Evolutionary conservation across 2,329 filamentous ascomycete species (phyloP).

Genomic region (Aspergillus sergii): DNA sequence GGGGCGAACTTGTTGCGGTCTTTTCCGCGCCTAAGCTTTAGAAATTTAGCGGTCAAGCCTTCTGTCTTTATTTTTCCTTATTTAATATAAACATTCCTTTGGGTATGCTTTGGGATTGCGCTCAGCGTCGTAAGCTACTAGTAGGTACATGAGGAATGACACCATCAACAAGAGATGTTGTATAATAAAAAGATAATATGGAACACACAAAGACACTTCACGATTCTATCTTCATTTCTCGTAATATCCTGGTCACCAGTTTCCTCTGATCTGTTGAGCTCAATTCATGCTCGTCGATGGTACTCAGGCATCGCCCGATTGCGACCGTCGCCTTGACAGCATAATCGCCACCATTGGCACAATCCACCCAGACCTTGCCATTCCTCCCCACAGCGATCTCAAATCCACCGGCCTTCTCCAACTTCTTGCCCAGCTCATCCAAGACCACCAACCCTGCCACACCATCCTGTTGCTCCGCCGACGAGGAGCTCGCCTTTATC

Average conservation of each 20-base stretch:
- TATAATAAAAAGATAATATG: neutral
- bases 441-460: constrained; percentile 71
- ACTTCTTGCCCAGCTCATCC: constrained; percentile 77
- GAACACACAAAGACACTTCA: constrained; percentile 15
- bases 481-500: constrained; percentile 48
- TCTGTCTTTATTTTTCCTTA: neutral
- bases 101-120: neutral
- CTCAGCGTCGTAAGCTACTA: neutral
- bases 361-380: constrained; percentile 89
- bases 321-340: constrained; percentile 69
- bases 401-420: constrained; percentile 66
- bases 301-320: constrained; percentile 75
- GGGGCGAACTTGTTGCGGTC: neutral
- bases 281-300: constrained; percentile 68
- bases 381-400: constrained; percentile 94
- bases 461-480: constrained; percentile 40
- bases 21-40: neutral
- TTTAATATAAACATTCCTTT: neutral
- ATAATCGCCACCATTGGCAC: constrained; percentile 58
- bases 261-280: constrained; percentile 49
- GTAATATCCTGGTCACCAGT: constrained; percentile 46
- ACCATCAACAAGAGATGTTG: neutral
- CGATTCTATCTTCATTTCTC: constrained; percentile 42
- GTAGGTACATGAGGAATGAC: neutral
- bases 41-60: neutral